Evolutionary conservation across 129 eudicot genomes (phyloP).

Genomic region (Escallonia herrerae): DNA sequence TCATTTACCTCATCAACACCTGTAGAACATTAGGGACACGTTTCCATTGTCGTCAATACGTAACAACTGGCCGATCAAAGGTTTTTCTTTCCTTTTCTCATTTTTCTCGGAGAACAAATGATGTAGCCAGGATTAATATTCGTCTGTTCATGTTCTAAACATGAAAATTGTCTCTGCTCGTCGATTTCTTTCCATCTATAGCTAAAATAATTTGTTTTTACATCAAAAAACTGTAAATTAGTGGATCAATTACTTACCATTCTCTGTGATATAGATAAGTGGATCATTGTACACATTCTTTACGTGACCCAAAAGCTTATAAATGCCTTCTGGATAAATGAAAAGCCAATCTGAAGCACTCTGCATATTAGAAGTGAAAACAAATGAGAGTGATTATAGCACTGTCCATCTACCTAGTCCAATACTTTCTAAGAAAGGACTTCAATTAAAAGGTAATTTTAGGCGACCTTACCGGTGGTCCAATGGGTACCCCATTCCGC

Average conservation of each 20-base stretch:
- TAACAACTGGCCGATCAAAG: not conserved
- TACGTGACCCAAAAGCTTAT: conserved; percentile 7
- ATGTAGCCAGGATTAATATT: too few species aligned
- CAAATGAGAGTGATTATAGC: not conserved
- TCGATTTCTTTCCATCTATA: not conserved
- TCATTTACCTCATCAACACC: conserved; percentile 18
- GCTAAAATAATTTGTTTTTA: too few species aligned
- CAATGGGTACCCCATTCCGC: conserved; percentile 10
- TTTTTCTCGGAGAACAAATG: too few species aligned
- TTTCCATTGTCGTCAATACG: not conserved
- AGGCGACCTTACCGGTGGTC: not conserved
- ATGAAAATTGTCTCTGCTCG: too few species aligned
- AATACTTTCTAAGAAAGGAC: too few species aligned
- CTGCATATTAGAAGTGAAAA: conserved; percentile 1
- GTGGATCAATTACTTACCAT: conserved; percentile 6
- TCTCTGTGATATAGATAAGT: conserved; percentile 19
- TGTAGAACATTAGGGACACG: not conserved
- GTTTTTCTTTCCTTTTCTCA: too few species aligned
- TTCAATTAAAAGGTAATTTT: not conserved
- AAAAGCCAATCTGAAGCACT: conserved; percentile 11
- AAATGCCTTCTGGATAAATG: conserved; percentile 18
- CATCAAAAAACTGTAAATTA: too few species aligned
- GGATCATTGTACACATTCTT: conserved; percentile 6
- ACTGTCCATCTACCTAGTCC: not conserved
- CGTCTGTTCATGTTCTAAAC: too few species aligned